Conservation (phyloP, 257 asterid species). For the Capsicum baccatum region DNA sequence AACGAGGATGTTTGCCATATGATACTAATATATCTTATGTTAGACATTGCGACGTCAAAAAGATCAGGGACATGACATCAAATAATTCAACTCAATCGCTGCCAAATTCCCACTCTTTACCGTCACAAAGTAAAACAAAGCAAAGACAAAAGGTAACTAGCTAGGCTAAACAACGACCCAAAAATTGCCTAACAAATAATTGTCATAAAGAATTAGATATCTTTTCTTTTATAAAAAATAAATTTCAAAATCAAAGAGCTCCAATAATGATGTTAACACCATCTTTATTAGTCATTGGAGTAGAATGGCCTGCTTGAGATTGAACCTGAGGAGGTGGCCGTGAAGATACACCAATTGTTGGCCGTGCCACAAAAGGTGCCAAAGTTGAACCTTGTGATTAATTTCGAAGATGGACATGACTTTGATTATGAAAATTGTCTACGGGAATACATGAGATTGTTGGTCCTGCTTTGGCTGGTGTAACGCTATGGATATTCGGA, state of each 20-base stretch:
- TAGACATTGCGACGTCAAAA: not conserved
- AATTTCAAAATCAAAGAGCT: not conserved
- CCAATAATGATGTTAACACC: slow-evolving; percentile 25
- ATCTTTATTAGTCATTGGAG: slow-evolving; percentile 22
- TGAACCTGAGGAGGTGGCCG: slow-evolving; percentile 11
- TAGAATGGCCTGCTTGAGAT: slow-evolving; percentile 5
- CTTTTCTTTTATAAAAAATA: not conserved
- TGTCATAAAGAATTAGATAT: not conserved
- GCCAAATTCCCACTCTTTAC: not conserved
- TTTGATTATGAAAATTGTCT: slow-evolving; percentile 10
- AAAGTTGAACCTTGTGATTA: not conserved
- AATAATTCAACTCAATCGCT: not conserved
- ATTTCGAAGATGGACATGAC: not conserved
- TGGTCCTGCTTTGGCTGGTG: not conserved
- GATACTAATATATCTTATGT: too few relatives aligned
- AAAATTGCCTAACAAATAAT: not conserved
- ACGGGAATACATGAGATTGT: slow-evolving; percentile 25
- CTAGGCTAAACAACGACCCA: not conserved
- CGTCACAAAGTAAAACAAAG: not conserved
- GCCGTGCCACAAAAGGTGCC: not conserved
- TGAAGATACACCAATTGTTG: not conserved
- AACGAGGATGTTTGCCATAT: too few relatives aligned
- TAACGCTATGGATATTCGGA: not conserved
- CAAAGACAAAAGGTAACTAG: not conserved
- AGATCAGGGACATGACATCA: not conserved